phyloP scores from a whole-genome alignment of 495 filamentous ascomycete species.

The Penicillium argentinense region DNA sequence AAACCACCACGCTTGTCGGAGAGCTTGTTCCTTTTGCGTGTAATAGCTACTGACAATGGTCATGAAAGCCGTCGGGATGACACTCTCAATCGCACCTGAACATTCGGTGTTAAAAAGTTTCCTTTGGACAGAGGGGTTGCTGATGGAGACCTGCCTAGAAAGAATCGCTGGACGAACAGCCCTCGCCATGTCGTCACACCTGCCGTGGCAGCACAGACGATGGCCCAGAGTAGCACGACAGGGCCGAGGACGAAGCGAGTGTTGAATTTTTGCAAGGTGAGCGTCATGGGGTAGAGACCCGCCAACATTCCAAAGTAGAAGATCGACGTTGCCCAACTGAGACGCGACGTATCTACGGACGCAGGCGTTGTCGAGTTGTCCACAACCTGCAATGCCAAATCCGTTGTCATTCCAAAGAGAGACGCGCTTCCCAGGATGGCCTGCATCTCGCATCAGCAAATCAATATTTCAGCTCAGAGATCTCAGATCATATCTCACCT shows the following conservation, averaged over 20 bases:
- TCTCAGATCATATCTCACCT: constrained; percentile 37
- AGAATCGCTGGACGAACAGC: constrained; percentile 69
- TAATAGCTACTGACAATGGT: constrained; percentile 63
- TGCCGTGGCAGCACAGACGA: constrained; percentile 67
- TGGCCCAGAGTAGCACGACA: constrained; percentile 65
- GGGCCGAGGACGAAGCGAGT: constrained; percentile 60
- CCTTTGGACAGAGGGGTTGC: no score
- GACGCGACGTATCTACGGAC: constrained; percentile 57
- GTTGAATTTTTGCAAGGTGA: constrained; percentile 64
- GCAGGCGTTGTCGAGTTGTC: constrained; percentile 55
- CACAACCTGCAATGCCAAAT: constrained; percentile 55
- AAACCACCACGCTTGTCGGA: constrained; percentile 71
- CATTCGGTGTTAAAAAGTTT: constrained; percentile 12
- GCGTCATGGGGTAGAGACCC: constrained; percentile 71
- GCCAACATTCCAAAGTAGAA: constrained; percentile 81
- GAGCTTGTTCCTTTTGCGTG: constrained; percentile 64
- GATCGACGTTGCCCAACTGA: constrained; percentile 73
- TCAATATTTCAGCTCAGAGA: neutral
- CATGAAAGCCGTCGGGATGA: constrained; percentile 71
- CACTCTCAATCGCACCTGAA: constrained; percentile 62
- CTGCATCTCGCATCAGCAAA: constrained; percentile 29
- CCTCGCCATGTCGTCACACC: constrained; percentile 63
- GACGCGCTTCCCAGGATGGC: constrained; percentile 71
- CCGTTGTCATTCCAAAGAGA: constrained; percentile 73
- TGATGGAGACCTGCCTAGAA: constrained; percentile 45